Conservation (phyloP, 225 moss, liverwort and hornwort genomes). For the Polytrichum commune region DNA sequence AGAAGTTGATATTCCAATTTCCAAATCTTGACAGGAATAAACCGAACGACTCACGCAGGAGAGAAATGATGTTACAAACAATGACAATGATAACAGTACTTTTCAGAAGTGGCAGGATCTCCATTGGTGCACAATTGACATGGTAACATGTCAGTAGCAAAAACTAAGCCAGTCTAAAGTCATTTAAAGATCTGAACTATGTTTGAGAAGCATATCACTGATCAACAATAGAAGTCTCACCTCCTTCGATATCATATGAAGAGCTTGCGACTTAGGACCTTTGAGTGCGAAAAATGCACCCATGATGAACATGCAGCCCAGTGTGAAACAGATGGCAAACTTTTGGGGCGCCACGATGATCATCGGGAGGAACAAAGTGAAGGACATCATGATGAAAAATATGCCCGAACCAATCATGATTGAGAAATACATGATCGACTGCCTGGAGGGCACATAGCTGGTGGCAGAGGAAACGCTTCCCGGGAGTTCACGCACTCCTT, state of each 20-base stretch:
- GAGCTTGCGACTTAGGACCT: constrained; percentile 83
- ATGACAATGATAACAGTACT: too few relatives aligned
- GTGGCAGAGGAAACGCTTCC: constrained; percentile 76
- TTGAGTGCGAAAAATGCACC: constrained; percentile 88
- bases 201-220: not conserved
- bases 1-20: too few relatives aligned
- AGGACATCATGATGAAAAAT: constrained; percentile 88
- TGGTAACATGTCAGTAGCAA: too few relatives aligned
- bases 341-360: constrained; percentile 74
- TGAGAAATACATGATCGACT: constrained; percentile 73
- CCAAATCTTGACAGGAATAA: too few relatives aligned
- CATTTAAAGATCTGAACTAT: not conserved
- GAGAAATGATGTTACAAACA: too few relatives aligned
- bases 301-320: constrained; percentile 93
- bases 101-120: too few relatives aligned
- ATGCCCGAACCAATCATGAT: constrained; percentile 80
- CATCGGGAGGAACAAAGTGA: constrained; percentile 77
- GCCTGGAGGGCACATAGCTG: constrained; percentile 76
- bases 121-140: too few relatives aligned
- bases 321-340: constrained; percentile 90
- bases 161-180: not conserved
- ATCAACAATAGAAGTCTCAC: constrained; percentile 21
- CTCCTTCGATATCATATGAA: constrained; percentile 94
- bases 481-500: constrained; percentile 83
- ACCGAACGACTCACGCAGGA: too few relatives aligned